Evolutionary conservation across 2,329 filamentous ascomycete genomes (phyloP), one percentile per base, ranked within the genome.

Genomic region (Fusarium mexicanum): DNA sequence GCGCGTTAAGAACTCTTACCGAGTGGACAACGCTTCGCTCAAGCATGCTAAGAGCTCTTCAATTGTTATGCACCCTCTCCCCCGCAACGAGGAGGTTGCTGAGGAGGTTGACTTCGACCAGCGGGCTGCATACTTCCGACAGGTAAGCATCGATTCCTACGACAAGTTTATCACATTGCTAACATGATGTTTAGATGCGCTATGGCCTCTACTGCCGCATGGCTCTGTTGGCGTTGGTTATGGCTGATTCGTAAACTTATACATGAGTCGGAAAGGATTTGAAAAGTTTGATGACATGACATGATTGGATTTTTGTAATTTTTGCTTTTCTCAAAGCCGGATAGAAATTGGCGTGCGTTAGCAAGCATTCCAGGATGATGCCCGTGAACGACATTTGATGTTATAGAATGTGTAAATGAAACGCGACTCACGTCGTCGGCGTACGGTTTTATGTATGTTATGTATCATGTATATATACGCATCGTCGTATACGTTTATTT

Each of bases 21-120:
- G 97, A 66, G 92, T 99, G 71, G 94, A 98, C 86, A 97, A 98
- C 82, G 91, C 91, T 78, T 93, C 96, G 26, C 88, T 99, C 79
- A 95, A 94, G 87, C 88, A 95, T 79, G 95, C 96, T 61, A 99
- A 99, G 91, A 89, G 88, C 82, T 93, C 93, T 80, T 98, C 97
- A 91, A 90, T 98, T 73, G 93, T 99, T 74, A 91, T 99, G 91
- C 96, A 99, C 85, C 96, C 96, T 66, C 88, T 99, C 80, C 96
- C 96, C 46, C 90, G 96, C 80, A 98, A 98, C 80, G 91, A 93
- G 76, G 96, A 99, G 88, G 92, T 99, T 81, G 91, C 92, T 40
- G 94, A 97, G 85, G 96, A 99, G 86, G 95, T 99, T 55, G 96
- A 99, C 84, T 98, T 97, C 85, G 96, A 99, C 86, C 94, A 97